Evolutionary conservation across 352 stramenopile species (phyloP), one percentile per base, ranked within the genome.

Genomic region (Phytophthora tubulina): DNA sequence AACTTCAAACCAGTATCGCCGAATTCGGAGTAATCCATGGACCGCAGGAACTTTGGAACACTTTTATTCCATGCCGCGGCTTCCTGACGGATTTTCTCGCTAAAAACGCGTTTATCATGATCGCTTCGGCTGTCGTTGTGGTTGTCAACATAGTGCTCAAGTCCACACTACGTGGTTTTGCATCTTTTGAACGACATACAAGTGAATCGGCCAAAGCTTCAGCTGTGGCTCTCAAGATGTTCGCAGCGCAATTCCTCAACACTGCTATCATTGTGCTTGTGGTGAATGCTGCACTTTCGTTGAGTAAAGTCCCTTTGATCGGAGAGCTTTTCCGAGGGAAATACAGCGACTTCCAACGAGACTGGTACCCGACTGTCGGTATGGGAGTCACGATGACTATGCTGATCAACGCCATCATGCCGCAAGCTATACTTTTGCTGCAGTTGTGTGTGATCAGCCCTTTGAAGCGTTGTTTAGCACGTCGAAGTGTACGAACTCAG

Each of bases 371-470:
- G 11, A 93, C 77, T 5, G 90, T 97, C n/a, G 90, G 90, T 38
- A 92, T 95, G 73, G 88, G 86, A 33, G 89, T 97, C 65, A 93
- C 90, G 0, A 92, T 87, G 75, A 95, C 88, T 6, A 97, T 96
- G 90, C 67, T 94, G 46, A 86, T 96, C 67, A 96, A 96, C 69
- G 84, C 88, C 0, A 71, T 95, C 30, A 72, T 87, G 21, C 88
- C 88, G 0, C 88, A 95, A n/a, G 21, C 78, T 4, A 55, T 86
- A n/a, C 70, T 93, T 8, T 72, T 88, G 17, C 32, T 92, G 8
- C 75, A 92, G 21, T 78, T 93, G 67, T 89, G 84, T 21, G 11
- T 96, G 2, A 33, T 94, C 3, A 78, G 63, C 6, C 90, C 90
- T 0, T 15, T 95, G 5, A 65, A 53, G 33, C 85, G 86, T 4